phyloP scores from a whole-genome alignment of 2,329 filamentous ascomycete genomes.

The Tolypocladium inflatum region DNA sequence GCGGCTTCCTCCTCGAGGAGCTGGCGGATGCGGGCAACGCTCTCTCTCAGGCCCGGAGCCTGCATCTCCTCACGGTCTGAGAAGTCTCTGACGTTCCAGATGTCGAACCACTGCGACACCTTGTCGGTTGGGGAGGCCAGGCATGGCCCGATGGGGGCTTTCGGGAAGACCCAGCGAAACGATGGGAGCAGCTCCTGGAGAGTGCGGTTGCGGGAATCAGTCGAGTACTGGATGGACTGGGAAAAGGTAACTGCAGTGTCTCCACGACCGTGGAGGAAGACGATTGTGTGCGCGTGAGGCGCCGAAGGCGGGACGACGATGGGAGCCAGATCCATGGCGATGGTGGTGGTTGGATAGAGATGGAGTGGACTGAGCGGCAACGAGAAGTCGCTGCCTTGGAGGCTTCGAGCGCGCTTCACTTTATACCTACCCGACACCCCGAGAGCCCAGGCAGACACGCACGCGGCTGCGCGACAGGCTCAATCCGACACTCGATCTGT shows the following conservation, averaged over 20 bases:
- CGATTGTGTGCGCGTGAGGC: constrained; percentile 29
- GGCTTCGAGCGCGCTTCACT: too few relatives aligned
- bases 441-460: too few relatives aligned
- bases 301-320: constrained; percentile 7
- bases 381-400: too few relatives aligned
- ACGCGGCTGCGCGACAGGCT: too few relatives aligned
- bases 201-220: constrained; percentile 19
- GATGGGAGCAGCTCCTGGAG: constrained; percentile 31
- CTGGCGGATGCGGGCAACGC: constrained; percentile 19
- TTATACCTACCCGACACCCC: too few relatives aligned
- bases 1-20: constrained; percentile 25
- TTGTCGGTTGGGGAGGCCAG: constrained; percentile 11
- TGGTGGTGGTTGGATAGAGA: background rate
- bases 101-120: constrained; percentile 41
- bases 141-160: constrained; percentile 22
- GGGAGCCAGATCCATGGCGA: constrained; percentile 2
- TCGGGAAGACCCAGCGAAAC: constrained; percentile 40
- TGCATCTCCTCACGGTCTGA: constrained; percentile 32
- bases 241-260: constrained; percentile 25
- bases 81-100: constrained; percentile 32
- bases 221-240: constrained; percentile 17
- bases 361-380: too few relatives aligned
- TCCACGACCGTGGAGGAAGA: constrained; percentile 37
- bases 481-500: too few relatives aligned
- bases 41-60: constrained; percentile 27